Conservation (phyloP, 768 basidiomycete species). For the Fibroporia radiculosa region DNA sequence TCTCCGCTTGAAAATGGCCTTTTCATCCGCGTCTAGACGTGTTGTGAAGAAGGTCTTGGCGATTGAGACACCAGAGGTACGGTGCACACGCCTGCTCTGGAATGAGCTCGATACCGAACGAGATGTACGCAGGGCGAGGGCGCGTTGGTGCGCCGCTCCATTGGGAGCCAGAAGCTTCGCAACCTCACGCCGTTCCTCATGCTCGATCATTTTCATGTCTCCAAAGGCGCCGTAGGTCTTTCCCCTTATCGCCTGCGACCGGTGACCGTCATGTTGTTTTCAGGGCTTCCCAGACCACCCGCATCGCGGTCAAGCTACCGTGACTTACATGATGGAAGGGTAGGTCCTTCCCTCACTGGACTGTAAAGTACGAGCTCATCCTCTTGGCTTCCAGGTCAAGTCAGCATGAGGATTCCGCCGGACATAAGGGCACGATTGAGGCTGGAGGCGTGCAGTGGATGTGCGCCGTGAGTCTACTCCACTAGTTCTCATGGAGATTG, state of each 20-base stretch:
- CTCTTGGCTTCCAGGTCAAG: conserved; percentile 38
- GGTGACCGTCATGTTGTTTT: neutral
- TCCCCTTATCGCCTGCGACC: neutral
- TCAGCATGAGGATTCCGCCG: conserved; percentile 87
- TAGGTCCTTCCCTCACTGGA: conserved; percentile 19
- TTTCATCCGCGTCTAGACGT: conserved; percentile 38
- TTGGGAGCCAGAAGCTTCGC: conserved; percentile 64
- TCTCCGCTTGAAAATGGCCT: neutral
- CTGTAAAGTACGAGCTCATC: neutral
- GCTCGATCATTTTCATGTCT: conserved; percentile 76
- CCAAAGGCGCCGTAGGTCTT: conserved; percentile 54
- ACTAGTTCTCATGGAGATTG: too few relatives aligned
- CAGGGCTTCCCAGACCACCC: conserved; percentile 92
- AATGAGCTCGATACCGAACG: conserved; percentile 1
- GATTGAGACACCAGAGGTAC: conserved; percentile 63
- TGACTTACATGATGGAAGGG: conserved; percentile 88
- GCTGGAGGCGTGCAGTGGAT: conserved; percentile 95
- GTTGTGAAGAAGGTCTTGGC: conserved; percentile 75
- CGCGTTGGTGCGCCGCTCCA: conserved; percentile 78
- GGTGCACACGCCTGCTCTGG: conserved; percentile 2
- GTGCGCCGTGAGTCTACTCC: conserved; percentile 59
- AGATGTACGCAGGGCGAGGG: conserved; percentile 54
- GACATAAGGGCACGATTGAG: conserved; percentile 69
- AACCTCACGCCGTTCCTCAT: conserved; percentile 91
- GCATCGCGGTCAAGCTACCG: conserved; percentile 82